Conservation (phyloP, 306 rosid species). For the Senna siamea region DNA sequence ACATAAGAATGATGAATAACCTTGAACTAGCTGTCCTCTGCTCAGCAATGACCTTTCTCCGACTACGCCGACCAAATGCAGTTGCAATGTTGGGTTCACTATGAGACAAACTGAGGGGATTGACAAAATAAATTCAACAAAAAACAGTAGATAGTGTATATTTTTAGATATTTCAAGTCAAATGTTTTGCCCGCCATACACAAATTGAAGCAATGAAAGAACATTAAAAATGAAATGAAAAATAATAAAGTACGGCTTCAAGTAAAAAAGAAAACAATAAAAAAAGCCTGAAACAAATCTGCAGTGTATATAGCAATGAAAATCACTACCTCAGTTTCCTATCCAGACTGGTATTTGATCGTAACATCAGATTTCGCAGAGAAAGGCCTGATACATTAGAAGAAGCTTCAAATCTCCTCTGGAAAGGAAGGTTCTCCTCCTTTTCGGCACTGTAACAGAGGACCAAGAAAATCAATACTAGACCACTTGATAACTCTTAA, state of each 20-base stretch:
- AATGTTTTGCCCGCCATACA: conserved; percentile 28
- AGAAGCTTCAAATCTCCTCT: conserved; percentile 65
- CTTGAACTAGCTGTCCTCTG: conserved; percentile 99
- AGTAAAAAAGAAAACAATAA: conserved; percentile 23
- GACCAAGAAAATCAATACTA: conserved; percentile 35
- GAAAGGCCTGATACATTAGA: conserved; percentile 73
- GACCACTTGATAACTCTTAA: conserved; percentile 6
- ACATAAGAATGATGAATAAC: conserved; percentile 54
- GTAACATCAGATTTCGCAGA: conserved; percentile 78
- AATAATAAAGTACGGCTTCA: conserved; percentile 6
- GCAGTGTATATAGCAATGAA: conserved; percentile 26
- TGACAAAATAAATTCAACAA: conserved; percentile 52
- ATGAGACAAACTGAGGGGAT: conserved; percentile 86
- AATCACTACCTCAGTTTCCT: conserved; percentile 70
- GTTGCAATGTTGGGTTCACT: conserved; percentile 98
- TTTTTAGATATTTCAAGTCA: conserved; percentile 36
- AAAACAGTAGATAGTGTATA: conserved; percentile 46
- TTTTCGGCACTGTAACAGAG: conserved; percentile 65
- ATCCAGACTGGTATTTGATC: conserved; percentile 65
- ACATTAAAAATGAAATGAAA: conserved; percentile 22
- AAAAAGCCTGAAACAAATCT: conserved; percentile 3
- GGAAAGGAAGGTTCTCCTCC: conserved; percentile 75
- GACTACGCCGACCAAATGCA: conserved; percentile 91
- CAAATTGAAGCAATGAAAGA: conserved; percentile 25
- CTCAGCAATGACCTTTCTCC: conserved; percentile 90